Base-by-base conservation (phyloP, 495 filamentous ascomycete species). In the Daldinia bambusicola region DNA sequence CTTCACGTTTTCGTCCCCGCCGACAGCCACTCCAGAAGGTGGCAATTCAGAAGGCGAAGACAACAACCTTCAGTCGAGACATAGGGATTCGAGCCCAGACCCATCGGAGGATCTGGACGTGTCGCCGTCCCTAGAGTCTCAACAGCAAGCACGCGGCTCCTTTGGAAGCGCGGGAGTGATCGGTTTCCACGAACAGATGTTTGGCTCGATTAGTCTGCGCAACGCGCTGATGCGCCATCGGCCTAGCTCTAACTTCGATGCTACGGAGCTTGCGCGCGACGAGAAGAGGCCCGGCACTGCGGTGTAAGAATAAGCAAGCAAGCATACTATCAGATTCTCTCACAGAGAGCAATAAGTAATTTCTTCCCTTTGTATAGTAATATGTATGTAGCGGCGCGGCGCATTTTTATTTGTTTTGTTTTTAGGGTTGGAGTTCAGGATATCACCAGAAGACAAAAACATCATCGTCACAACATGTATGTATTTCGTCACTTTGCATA, bases 111-210 rank as follows among this genome's bases (percentile, higher is more conserved):
- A 55, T 18, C 2, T 14, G 0, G 18, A 30, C 18, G 55, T 50
- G n/a, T 36, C 32, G 65, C 60, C 41, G 18, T 48, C 32, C 18
- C 36, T n/a, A 30, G 53, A n/a, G 8, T 32, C 34, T 6, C 45
- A 30, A 1, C 64, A 67, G 16, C 67, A 66, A 6, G 34, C 56
- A 6, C 51, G 41, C 59, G 56, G 61, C 37, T 74, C 75, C 0
- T 78, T 78, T 14, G 78, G 76, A 40, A 82, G 79, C 34, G 80
- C 81, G 7, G 79, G 80, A 52, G 76, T 80, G 36, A 76, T 84
- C 1, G 81, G 81, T 30, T 74, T 83, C 37, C 72, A 76, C 43
- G 80, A 81, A 63, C 68, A 74, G 38, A 72, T 73, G 26, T 72
- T 75, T 45, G 69, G 71, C 10, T 74, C 77, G 13, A 51, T 82